Evolutionary conservation across 176 grass and related monocot genomes (phyloP), one percentile per base, ranked within the genome.

Genomic region (Oryza punctata): DNA sequence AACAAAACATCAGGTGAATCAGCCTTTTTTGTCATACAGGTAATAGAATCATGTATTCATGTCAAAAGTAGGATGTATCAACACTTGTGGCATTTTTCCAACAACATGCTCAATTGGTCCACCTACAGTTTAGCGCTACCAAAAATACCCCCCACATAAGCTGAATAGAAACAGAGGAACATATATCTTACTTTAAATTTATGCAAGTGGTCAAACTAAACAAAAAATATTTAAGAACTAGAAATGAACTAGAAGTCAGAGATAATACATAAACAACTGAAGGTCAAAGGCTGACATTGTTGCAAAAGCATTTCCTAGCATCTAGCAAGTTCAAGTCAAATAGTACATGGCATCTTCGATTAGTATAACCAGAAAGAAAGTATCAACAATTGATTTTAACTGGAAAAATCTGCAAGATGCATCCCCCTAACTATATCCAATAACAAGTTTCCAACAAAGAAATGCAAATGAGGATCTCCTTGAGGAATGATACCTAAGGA

Each of bases 351-450:
- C 77, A 70, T 70, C 49, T 89, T 81, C 26, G 1, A 76, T 81
- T 24, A 81, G 87, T 40, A 88, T 19, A 88, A 65, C 27, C 57
- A 84, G 67, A 83, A 80, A 83, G 66, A 61, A 81, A 60, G 26
- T 33, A 77, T 44, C 77, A 70, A 75, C 33, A 68, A 32, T 67
- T 63, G 40, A 76, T 65, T 70, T 63, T 45, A 69, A 76, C 28
- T 13, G 5, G 60, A 38, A 79, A 88, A 30, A 64, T 4, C 5
- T 77, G 49, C 50, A n/a, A 50, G 63, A 84, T 89, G 77, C n/a
- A 40, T 80, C 66, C 43, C 41, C 50, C 82, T 76, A 69, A 29
- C 76, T 84, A 80, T 19, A 88, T 46, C 35, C 50, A 80, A 37
- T 80, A 67, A 28, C 50, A 69, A 50, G n/a, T 54, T 21, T 76